A percentile compares a stretch with the other conserved stretches of the same genome.
Evolutionary conservation across 805 yeast genomes (phyloP).

Genomic region (Candida sonorensis): DNA sequence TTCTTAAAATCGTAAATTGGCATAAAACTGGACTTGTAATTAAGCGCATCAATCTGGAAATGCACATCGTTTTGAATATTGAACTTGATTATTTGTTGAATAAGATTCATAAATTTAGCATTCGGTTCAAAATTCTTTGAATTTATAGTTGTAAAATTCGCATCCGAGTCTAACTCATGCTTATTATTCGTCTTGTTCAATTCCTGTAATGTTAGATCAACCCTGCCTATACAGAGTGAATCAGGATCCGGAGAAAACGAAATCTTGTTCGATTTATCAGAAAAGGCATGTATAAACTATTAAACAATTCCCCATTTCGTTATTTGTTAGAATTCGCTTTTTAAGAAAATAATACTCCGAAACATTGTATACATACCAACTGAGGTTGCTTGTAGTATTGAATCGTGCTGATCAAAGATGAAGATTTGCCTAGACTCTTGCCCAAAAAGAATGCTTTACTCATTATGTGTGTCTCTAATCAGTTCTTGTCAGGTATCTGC

Average conservation of each 20-base stretch:
- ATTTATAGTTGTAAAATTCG: constrained; percentile 9
- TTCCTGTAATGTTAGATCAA: background rate
- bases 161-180: background rate
- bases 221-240: constrained; percentile 18
- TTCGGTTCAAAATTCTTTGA: constrained; percentile 23
- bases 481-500: no score
- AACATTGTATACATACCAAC: constrained; percentile 11
- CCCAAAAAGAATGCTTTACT: no score
- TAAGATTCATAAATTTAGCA: constrained; percentile 13
- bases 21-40: constrained; percentile 47
- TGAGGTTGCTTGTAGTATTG: constrained; percentile 22
- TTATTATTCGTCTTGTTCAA: background rate
- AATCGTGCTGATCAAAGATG: constrained; percentile 15
- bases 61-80: constrained; percentile 39
- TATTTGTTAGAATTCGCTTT: no score
- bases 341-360: no score
- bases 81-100: constrained; percentile 19
- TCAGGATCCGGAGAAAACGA: constrained; percentile 26
- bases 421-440: constrained; percentile 4
- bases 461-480: no score
- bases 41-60: constrained; percentile 49
- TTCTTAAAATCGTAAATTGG: constrained; percentile 68
- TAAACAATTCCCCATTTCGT: no score
- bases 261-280: constrained; percentile 10
- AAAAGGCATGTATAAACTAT: constrained; percentile 18